Conservation (phyloP, 2,329 filamentous ascomycete species). For the Albifimbria verrucaria region DNA sequence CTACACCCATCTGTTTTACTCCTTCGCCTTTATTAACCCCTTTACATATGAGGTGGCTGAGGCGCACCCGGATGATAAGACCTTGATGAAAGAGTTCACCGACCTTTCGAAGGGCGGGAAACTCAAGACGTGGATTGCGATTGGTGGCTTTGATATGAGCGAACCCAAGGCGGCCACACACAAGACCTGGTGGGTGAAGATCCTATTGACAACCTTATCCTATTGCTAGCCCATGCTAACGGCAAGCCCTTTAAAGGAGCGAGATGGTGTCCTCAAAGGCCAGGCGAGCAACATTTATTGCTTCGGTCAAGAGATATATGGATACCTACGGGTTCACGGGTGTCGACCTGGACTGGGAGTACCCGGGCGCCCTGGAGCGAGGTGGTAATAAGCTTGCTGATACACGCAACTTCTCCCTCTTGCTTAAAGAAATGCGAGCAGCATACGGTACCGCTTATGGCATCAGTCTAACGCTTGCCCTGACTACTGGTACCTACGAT, state of each 20-base stretch:
- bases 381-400: slow-evolving; percentile 31
- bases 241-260: background rate
- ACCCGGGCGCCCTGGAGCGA: slow-evolving; percentile 29
- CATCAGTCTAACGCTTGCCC: slow-evolving; percentile 35
- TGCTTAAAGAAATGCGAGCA: slow-evolving; percentile 31
- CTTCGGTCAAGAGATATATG: slow-evolving; percentile 20
- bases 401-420: slow-evolving; percentile 28
- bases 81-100: slow-evolving; percentile 6
- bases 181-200: slow-evolving; percentile 17
- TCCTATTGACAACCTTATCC: background rate
- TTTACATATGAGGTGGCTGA: slow-evolving; percentile 15
- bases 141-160: slow-evolving; percentile 40
- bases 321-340: slow-evolving; percentile 24
- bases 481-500: slow-evolving; percentile 34
- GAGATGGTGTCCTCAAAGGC: slow-evolving; percentile 19
- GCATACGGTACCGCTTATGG: slow-evolving; percentile 30
- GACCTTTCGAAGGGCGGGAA: slow-evolving; percentile 21
- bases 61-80: background rate
- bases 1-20: slow-evolving; percentile 11
- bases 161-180: slow-evolving; percentile 23
- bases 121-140: slow-evolving; percentile 33
- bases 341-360: slow-evolving; percentile 46
- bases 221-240: background rate
- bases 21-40: slow-evolving; percentile 26
- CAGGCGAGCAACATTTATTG: slow-evolving; percentile 33